Conservation (phyloP, 148 eudicot species). For the Persicaria maculosa region DNA sequence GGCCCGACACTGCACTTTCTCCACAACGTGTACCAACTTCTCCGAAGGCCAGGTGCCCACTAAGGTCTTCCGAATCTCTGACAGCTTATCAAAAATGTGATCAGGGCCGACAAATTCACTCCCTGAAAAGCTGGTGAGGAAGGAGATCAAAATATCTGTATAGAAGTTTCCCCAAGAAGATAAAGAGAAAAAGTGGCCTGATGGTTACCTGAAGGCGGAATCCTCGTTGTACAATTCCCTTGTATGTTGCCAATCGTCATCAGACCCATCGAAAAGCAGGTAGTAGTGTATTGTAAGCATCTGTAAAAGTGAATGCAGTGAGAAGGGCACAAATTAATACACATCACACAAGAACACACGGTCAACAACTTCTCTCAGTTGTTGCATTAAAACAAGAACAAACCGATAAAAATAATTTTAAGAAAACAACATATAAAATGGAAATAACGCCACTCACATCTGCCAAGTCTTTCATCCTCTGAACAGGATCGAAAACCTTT, state of each 20-base stretch:
- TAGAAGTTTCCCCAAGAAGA: neutral
- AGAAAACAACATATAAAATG: neutral
- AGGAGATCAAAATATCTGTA: slow-evolving; percentile 13
- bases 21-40: slow-evolving; percentile 88
- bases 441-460: slow-evolving; percentile 49
- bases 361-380: neutral
- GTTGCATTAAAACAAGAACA: neutral
- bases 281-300: slow-evolving; percentile 90
- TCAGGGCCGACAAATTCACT: slow-evolving; percentile 48
- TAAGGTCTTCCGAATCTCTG: slow-evolving; percentile 64
- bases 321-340: slow-evolving; percentile 10
- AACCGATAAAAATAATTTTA: too few relatives aligned
- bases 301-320: slow-evolving; percentile 24
- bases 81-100: slow-evolving; percentile 42
- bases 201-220: slow-evolving; percentile 61
- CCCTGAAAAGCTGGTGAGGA: slow-evolving; percentile 43
- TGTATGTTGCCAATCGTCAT: slow-evolving; percentile 72
- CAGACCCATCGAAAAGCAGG: slow-evolving; percentile 78
- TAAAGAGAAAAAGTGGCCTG: neutral
- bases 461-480: slow-evolving; percentile 81
- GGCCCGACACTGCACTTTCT: slow-evolving; percentile 82
- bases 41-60: slow-evolving; percentile 87
- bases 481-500: slow-evolving; percentile 73
- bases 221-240: slow-evolving; percentile 56
- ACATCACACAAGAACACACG: neutral